Conservation (phyloP, 2,329 filamentous ascomycete species). For the Pseudogymnoascus sp. region DNA sequence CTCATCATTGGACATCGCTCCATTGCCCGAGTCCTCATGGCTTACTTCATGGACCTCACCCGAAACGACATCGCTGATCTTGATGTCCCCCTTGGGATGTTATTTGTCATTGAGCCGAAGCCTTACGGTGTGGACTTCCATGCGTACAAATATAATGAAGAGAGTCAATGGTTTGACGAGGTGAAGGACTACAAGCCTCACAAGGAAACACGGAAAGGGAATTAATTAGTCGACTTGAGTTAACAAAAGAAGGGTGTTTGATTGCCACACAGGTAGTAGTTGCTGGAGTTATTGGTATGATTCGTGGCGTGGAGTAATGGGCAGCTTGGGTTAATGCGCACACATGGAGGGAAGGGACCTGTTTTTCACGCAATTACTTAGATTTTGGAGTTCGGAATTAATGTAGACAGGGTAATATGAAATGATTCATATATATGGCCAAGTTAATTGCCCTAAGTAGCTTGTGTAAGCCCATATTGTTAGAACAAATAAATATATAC, state of each 20-base stretch:
- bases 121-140: conserved; percentile 97
- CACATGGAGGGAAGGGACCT: background rate
- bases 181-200: conserved; percentile 75
- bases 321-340: background rate
- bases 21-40: conserved; percentile 83
- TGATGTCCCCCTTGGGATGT: conserved; percentile 85
- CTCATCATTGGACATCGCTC: conserved; percentile 89
- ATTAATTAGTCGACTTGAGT: conserved; percentile 11
- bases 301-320: background rate
- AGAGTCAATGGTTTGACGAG: conserved; percentile 73
- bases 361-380: background rate
- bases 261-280: background rate
- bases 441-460: background rate
- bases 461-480: background rate
- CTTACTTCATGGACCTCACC: conserved; percentile 91
- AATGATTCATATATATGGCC: background rate
- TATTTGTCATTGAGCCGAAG: conserved; percentile 94
- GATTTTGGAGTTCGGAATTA: background rate
- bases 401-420: background rate
- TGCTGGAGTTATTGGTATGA: background rate
- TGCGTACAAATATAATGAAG: conserved; percentile 82
- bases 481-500: background rate
- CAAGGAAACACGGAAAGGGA: conserved; percentile 35
- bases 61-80: conserved; percentile 89
- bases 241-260: background rate